phyloP scores from a whole-genome alignment of 1,284 basidiomycete genomes.

The Gomphus bonarii region DNA sequence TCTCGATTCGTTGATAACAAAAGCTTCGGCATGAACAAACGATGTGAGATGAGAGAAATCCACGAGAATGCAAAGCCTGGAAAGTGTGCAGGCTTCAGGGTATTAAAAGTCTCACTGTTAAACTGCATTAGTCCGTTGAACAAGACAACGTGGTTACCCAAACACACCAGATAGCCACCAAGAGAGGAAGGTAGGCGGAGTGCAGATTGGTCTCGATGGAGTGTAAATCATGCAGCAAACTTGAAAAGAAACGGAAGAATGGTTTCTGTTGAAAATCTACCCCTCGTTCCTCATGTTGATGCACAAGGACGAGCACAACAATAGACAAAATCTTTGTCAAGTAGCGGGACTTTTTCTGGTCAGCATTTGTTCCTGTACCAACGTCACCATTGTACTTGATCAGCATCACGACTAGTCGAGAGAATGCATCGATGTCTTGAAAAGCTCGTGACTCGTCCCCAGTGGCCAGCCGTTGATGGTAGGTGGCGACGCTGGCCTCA shows the following conservation, averaged over 20 bases:
- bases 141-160: not conserved
- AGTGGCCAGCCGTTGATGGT: constrained; percentile 75
- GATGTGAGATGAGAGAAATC: constrained; percentile 93
- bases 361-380: constrained; percentile 71
- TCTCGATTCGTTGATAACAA: constrained; percentile 77
- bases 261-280: constrained; percentile 92
- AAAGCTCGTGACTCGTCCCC: constrained; percentile 76
- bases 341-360: constrained; percentile 93
- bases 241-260: constrained; percentile 98
- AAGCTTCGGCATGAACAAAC: constrained; percentile 96
- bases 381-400: constrained; percentile 99
- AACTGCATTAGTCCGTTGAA: constrained; percentile 9
- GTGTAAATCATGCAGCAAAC: constrained; percentile 86
- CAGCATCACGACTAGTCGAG: constrained; percentile 92
- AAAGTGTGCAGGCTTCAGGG: constrained; percentile 93
- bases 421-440: constrained; percentile 92
- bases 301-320: constrained; percentile 90
- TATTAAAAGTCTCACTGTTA: constrained; percentile 86
- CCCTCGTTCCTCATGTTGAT: constrained; percentile 91
- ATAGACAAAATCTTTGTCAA: constrained; percentile 97
- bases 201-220: constrained; percentile 77
- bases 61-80: constrained; percentile 98
- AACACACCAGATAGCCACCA: constrained; percentile 77
- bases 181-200: constrained; percentile 79
- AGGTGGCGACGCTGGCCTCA: constrained; percentile 88